Conservation (phyloP, 345 rosid genomes). For the Reutealis trisperma region DNA sequence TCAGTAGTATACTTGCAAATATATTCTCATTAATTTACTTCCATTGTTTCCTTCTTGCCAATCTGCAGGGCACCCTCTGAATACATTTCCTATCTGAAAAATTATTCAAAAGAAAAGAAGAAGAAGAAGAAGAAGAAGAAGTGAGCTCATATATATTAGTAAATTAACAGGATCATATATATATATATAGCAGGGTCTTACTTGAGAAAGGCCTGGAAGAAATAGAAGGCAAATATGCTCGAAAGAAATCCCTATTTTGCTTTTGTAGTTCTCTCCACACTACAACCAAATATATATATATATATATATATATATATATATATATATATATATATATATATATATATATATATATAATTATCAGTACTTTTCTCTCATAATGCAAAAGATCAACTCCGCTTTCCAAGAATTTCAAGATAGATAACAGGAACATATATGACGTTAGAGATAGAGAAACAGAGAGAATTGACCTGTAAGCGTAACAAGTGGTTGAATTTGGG, state of each 20-base stretch:
- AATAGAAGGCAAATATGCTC: slow-evolving; percentile 43
- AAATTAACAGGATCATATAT: neutral
- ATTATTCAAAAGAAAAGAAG: neutral
- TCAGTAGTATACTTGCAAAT: neutral
- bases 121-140: neutral
- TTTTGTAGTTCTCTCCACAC: slow-evolving; percentile 79
- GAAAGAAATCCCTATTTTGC: slow-evolving; percentile 72
- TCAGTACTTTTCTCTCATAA: too few relatives aligned
- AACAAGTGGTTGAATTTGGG: slow-evolving; percentile 60
- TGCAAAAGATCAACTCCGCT: too few relatives aligned
- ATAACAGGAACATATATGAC: too few relatives aligned
- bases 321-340: neutral
- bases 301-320: neutral
- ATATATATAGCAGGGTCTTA: slow-evolving; percentile 26
- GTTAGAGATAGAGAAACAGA: neutral
- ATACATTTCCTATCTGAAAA: slow-evolving; percentile 30
- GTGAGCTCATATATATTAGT: neutral
- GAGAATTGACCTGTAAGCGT: slow-evolving; percentile 57
- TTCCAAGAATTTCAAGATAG: too few relatives aligned
- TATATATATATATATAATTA: neutral
- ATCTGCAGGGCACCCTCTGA: slow-evolving; percentile 36
- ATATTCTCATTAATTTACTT: slow-evolving; percentile 17
- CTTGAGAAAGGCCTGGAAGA: slow-evolving; percentile 41
- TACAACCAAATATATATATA: slow-evolving; percentile 24
- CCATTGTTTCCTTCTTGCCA: slow-evolving; percentile 35